These are phyloP conservation scores for Termitomyces sp. DNA, from an alignment of 768 basidiomycete species.

Conservation along the genomic window DNA sequence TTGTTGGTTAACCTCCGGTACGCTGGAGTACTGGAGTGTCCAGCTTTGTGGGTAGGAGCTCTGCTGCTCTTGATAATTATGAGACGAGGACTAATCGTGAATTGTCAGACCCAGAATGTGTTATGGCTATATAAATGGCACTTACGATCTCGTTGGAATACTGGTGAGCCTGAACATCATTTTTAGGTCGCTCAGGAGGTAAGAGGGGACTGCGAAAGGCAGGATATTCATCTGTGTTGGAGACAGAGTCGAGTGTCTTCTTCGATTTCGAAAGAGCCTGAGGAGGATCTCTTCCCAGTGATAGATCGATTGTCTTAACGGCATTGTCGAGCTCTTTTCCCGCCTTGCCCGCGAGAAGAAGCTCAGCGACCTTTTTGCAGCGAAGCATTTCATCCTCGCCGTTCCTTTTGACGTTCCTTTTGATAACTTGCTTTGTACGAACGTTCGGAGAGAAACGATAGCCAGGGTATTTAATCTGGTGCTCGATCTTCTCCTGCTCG, in stretches of 20 bases:
- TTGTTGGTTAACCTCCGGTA: background rate
- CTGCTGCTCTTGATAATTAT: background rate
- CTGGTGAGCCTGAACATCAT: background rate
- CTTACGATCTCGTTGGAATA: conserved; percentile 3
- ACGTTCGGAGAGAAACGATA: conserved; percentile 51
- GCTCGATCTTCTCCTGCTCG: conserved; percentile 47
- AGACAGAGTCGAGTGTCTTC: background rate
- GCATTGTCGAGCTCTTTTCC: conserved; percentile 47
- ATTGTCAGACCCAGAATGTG: background rate
- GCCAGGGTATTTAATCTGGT: conserved; percentile 44
- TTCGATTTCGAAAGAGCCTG: conserved; percentile 1
- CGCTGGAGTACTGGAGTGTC: background rate
- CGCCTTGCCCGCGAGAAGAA: conserved; percentile 47
- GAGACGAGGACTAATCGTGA: background rate
- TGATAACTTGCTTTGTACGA: conserved; percentile 40
- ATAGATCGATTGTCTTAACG: conserved; percentile 29
- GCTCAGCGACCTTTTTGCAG: conserved; percentile 45
- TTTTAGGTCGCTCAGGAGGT: conserved; percentile 13
- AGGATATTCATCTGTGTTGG: conserved; percentile 10
- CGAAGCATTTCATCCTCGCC: conserved; percentile 44
- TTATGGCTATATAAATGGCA: background rate
- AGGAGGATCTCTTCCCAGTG: conserved; percentile 9
- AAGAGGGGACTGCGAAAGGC: conserved; percentile 29
- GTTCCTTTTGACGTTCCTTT: conserved; percentile 51
- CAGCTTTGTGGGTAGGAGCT: conserved; percentile 1